Evolutionary conservation across 148 eudicot species (phyloP), one percentile per base, ranked within the genome.

Genomic region (Cornus controversa): DNA sequence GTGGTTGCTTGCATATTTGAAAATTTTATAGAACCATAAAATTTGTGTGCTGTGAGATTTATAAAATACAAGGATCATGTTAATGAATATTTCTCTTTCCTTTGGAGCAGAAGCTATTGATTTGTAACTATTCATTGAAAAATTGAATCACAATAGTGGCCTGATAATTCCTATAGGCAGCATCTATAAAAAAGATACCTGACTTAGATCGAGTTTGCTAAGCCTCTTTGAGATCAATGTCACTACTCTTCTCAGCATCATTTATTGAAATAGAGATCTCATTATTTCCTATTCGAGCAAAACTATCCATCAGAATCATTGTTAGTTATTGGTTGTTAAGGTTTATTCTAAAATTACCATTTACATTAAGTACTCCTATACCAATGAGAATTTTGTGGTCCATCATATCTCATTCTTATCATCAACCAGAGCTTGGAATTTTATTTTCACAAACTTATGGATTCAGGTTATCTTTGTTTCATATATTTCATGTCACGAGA

Each of bases 391-490:
- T 36, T 34, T 34, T 26, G 58, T 50, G 13, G 40, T 63, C 58
- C 36, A 60, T 40, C n/a, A 37, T 9, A 23, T 62, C 53, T 29
- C 37, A 60, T 24, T 74, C 27, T 26, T 1, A 54, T 13, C 10
- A 37, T 54, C 58, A 24, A 40, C 45, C 58, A 40, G 69, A 75
- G 29, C 77, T 67, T 20, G 11, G 18, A 40, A 2, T 75, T 64
- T 54, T 15, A 63, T 62, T 36, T 34, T 20, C 11, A 53, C 58
- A 67, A 45, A 42, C 42, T 66, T 70, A 42, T 75, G 27, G 67
- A 64, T 75, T 75, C 62, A 27, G 37, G 24, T 62, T 5, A 20
- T 75, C 36, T 31, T 40, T 25, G 53, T 66, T 67, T 75, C 70
- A 23, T 66, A 45, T 18, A 34, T 66, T 53, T 66, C 70, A 60